Conservation (phyloP, 805 yeast species). For the Candida tibetensis region DNA sequence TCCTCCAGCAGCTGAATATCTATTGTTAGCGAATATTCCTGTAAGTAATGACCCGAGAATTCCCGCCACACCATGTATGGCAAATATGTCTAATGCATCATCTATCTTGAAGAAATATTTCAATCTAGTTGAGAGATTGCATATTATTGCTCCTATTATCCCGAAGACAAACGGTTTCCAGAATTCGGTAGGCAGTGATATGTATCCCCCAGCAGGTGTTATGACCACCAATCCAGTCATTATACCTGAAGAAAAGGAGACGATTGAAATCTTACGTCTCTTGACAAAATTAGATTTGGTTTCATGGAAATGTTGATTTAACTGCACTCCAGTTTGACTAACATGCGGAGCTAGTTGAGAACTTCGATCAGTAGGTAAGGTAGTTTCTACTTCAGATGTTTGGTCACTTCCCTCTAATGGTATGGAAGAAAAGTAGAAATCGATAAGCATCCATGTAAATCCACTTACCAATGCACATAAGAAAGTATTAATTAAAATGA, state of each 20-base stretch:
- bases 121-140: conserved; percentile 39
- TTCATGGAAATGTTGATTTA: conserved; percentile 18
- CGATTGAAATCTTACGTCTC: conserved; percentile 33
- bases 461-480: conserved; percentile 36
- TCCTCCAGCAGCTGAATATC: conserved; percentile 36
- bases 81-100: conserved; percentile 43
- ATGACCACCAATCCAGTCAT: conserved; percentile 42
- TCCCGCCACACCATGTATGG: conserved; percentile 43
- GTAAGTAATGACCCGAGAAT: conserved; percentile 39
- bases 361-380: not conserved
- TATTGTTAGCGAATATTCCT: conserved; percentile 37
- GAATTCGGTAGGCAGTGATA: conserved; percentile 31
- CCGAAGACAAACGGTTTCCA: conserved; percentile 44
- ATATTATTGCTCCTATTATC: conserved; percentile 32
- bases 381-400: not conserved
- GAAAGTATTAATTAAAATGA: conserved; percentile 31
- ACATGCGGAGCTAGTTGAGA: conserved; percentile 4
- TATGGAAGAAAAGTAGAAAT: conserved; percentile 37
- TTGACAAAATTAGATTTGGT: conserved; percentile 13
- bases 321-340: conserved; percentile 16
- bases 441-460: conserved; percentile 36
- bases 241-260: conserved; percentile 39
- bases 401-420: conserved; percentile 29
- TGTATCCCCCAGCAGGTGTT: conserved; percentile 44
- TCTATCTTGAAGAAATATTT: conserved; percentile 39